Conservation (phyloP, 768 basidiomycete species). For the Auricularia heimuer region DNA sequence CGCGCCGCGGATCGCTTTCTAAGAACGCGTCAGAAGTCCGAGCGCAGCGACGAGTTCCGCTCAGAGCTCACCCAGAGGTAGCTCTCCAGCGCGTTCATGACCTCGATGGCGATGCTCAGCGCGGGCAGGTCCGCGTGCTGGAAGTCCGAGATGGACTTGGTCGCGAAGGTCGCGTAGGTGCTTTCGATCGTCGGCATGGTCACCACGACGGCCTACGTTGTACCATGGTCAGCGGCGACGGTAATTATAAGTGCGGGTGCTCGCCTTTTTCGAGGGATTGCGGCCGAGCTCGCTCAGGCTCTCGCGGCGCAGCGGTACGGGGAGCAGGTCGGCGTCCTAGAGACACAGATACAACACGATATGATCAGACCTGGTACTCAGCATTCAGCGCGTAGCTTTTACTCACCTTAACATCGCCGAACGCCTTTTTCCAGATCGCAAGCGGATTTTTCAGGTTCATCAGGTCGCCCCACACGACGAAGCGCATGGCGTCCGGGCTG, state of each 20-base stretch:
- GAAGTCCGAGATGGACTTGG: conserved; percentile 73
- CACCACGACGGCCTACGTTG: conserved; percentile 66
- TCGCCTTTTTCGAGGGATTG: conserved; percentile 61
- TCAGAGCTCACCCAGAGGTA: conserved; percentile 69
- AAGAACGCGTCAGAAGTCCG: neutral
- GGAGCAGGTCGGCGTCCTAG: conserved; percentile 46
- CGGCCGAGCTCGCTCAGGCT: conserved; percentile 69
- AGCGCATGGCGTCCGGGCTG: conserved; percentile 70
- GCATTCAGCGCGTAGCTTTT: neutral
- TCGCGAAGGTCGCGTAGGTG: conserved; percentile 68
- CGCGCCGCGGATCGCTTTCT: conserved; percentile 86
- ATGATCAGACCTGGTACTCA: neutral
- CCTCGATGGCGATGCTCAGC: conserved; percentile 74
- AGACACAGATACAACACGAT: conserved; percentile 6
- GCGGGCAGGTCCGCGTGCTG: conserved; percentile 76
- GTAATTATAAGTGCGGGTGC: conserved; percentile 2
- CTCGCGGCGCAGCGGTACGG: conserved; percentile 54
- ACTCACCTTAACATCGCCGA: neutral
- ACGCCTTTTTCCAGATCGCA: conserved; percentile 32
- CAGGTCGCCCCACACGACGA: conserved; percentile 87
- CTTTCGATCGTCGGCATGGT: conserved; percentile 92
- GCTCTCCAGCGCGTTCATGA: conserved; percentile 88
- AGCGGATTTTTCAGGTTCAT: conserved; percentile 59
- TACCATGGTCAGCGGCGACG: conserved; percentile 1
- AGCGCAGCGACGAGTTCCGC: neutral